phyloP scores from a whole-genome alignment of 2,329 filamentous ascomycete species.

The Sporothrix mexicana region DNA sequence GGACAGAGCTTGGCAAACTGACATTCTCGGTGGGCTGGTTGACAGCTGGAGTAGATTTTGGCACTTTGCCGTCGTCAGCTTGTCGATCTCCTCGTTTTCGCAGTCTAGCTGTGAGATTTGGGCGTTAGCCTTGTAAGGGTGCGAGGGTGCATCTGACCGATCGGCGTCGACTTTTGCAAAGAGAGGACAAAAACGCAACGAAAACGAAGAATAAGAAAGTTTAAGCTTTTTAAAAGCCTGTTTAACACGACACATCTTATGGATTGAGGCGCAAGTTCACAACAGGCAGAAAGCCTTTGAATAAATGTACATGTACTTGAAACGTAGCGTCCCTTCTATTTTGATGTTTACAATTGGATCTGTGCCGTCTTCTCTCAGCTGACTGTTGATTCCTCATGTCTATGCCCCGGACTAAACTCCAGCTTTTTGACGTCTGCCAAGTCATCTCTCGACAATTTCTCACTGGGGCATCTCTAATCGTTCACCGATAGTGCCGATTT shows the following conservation, averaged over 20 bases:
- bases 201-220: not conserved
- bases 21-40: too few species aligned
- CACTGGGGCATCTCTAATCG: not conserved
- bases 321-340: not conserved
- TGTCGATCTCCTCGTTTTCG: conserved; percentile 22
- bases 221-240: not conserved
- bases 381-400: not conserved
- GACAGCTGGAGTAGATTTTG: not conserved
- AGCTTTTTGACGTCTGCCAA: not conserved
- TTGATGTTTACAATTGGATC: not conserved
- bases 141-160: conserved; percentile 11
- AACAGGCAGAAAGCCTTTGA: not conserved
- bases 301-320: not conserved
- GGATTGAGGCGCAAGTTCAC: not conserved
- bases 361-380: not conserved
- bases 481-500: not conserved
- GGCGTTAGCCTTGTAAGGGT: not conserved
- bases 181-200: not conserved
- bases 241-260: conserved; percentile 4
- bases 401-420: not conserved
- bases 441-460: too few species aligned
- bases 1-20: not conserved
- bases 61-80: not conserved
- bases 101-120: not conserved
- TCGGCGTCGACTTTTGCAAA: conserved; percentile 16